Evolutionary conservation across 192 early-diverging fungal species (phyloP).

Genomic region (Backusella morwellensis): DNA sequence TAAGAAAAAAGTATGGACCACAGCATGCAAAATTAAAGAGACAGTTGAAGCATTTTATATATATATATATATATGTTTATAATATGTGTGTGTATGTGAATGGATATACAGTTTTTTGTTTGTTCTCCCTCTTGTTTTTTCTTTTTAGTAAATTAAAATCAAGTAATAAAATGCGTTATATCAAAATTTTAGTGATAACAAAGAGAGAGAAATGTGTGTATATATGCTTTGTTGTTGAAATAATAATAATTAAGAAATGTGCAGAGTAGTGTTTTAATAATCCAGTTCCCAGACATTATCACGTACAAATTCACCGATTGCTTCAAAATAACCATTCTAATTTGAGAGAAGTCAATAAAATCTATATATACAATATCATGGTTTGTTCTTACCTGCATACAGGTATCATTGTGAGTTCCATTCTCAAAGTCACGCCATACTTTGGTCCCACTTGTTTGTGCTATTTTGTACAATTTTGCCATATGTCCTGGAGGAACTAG

Average conservation of each 20-base stretch:
- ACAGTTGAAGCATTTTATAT: background rate
- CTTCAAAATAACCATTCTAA: constrained; percentile 84
- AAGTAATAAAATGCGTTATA: background rate
- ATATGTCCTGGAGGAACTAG: constrained; percentile 90
- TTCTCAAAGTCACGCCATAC: constrained; percentile 70
- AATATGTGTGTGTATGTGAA: constrained; percentile 1
- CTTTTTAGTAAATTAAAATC: background rate
- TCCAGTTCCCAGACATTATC: constrained; percentile 30
- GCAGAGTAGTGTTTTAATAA: background rate
- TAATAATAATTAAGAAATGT: background rate
- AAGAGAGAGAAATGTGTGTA: background rate
- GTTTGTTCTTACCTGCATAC: constrained; percentile 41
- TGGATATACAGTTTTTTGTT: background rate
- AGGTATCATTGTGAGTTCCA: constrained; percentile 94
- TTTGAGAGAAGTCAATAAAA: background rate
- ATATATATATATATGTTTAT: background rate
- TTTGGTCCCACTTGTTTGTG: constrained; percentile 45
- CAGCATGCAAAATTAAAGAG: background rate
- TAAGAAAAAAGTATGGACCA: too few relatives aligned
- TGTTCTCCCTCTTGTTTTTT: background rate
- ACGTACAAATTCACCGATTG: constrained; percentile 47
- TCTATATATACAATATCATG: background rate
- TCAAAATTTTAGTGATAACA: background rate
- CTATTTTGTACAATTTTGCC: constrained; percentile 69
- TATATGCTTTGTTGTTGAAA: background rate